These are phyloP conservation scores for Cutaneotrichosporon cutaneum DNA, from an alignment of 1,284 basidiomycete species.

Conservation along the genomic window DNA sequence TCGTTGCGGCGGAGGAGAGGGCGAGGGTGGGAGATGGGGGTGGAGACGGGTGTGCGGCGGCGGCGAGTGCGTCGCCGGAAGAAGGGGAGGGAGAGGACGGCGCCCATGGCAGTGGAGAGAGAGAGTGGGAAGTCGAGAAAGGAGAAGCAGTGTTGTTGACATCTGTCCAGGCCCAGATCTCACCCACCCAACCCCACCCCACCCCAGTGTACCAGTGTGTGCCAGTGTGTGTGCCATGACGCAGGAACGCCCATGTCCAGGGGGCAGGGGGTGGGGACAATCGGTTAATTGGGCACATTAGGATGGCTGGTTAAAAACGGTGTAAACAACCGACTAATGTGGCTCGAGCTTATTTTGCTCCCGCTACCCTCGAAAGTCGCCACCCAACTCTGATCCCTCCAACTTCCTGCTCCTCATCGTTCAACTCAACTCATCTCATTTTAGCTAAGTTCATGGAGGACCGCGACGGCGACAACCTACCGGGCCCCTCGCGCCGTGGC, in stretches of 20 bases:
- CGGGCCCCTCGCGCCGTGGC: conserved; percentile 12
- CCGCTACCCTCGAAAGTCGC: background rate
- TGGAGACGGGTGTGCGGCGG: background rate
- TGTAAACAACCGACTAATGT: background rate
- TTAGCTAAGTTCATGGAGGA: too few relatives aligned
- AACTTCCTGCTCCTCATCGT: background rate
- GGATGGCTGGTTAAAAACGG: too few relatives aligned
- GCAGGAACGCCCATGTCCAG: background rate
- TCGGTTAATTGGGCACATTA: too few relatives aligned
- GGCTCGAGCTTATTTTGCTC: background rate
- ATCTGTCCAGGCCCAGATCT: too few relatives aligned
- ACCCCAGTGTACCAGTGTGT: too few relatives aligned
- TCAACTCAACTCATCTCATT: background rate
- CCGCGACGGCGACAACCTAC: background rate
- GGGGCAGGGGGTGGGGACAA: too few relatives aligned
- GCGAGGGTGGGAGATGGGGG: conserved; percentile 7
- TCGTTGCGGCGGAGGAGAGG: conserved; percentile 3
- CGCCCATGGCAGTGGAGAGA: conserved; percentile 4
- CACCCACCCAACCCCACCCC: too few relatives aligned
- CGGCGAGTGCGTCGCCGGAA: conserved; percentile 2
- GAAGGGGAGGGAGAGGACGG: conserved; percentile 11
- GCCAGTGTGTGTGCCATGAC: too few relatives aligned
- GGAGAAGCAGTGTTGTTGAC: background rate
- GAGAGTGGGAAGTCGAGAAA: background rate
- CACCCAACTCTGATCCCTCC: background rate